Percentiles rank a stretch among this genome's conserved stretches.
These are phyloP conservation scores for Luffa acutangula DNA, from an alignment of 306 rosid species.

Conservation along the genomic window DNA sequence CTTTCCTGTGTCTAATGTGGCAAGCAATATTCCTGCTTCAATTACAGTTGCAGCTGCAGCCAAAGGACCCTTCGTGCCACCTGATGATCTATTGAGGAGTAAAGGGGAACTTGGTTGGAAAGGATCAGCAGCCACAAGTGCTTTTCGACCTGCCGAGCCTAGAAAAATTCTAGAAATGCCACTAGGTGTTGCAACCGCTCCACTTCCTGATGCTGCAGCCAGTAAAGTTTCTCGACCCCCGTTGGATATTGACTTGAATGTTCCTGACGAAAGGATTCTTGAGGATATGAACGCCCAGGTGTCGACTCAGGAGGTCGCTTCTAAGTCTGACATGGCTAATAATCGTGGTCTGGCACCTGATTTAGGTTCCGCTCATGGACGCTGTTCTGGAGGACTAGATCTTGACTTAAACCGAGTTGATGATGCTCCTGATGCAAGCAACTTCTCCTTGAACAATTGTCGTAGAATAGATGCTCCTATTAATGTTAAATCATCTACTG, in stretches of 20 bases:
- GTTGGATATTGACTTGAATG: conserved; percentile 58
- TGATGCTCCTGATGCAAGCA: conserved; percentile 42
- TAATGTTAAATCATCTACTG: conserved; percentile 19
- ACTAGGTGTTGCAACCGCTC: conserved; percentile 11
- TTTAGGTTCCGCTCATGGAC: conserved; percentile 19
- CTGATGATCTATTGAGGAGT: conserved; percentile 51
- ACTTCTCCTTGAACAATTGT: conserved; percentile 23
- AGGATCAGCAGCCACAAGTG: conserved; percentile 82
- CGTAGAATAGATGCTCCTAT: conserved; percentile 22
- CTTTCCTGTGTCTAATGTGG: conserved; percentile 32
- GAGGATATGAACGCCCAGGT: conserved; percentile 43
- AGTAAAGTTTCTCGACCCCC: conserved; percentile 32
- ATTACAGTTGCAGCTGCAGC: conserved; percentile 69
- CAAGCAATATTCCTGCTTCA: conserved; percentile 34
- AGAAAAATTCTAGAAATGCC: conserved; percentile 40
- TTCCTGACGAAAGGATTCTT: conserved; percentile 48
- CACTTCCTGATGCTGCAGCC: conserved; percentile 15
- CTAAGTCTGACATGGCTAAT: conserved; percentile 13
- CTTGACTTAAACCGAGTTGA: conserved; percentile 61
- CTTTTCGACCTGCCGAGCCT: conserved; percentile 81
- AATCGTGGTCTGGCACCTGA: conserved; percentile 14
- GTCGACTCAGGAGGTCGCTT: conserved; percentile 11
- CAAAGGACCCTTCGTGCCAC: conserved; percentile 50
- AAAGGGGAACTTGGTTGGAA: conserved; percentile 72
- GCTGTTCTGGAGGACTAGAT: conserved; percentile 46